These are phyloP conservation scores for Naematelia encephala DNA, from an alignment of 768 basidiomycete genomes.

Conservation along the genomic window DNA sequence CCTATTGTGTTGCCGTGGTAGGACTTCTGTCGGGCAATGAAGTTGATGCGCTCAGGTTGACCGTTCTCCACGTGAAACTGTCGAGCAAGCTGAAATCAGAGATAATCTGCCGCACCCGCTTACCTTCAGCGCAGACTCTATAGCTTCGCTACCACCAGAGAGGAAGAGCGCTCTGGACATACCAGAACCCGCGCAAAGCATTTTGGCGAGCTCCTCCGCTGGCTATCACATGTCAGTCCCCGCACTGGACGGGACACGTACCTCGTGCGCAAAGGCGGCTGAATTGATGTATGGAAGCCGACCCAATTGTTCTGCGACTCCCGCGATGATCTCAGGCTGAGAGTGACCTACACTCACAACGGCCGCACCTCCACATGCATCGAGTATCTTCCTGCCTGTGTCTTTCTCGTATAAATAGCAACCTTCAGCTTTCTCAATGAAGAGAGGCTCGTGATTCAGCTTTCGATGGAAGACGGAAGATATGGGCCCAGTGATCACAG, in stretches of 20 bases:
- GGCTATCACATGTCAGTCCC: slow-evolving; percentile 53
- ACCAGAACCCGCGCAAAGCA: slow-evolving; percentile 62
- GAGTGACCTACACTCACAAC: slow-evolving; percentile 73
- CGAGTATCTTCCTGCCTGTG: slow-evolving; percentile 63
- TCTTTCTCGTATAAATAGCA: slow-evolving; percentile 69
- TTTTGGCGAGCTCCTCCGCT: slow-evolving; percentile 72
- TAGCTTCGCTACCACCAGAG: slow-evolving; percentile 79
- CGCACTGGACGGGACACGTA: neutral
- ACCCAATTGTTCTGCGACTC: slow-evolving; percentile 12
- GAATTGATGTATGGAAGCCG: slow-evolving; percentile 6
- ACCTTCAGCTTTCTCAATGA: slow-evolving; percentile 54
- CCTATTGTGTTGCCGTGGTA: slow-evolving; percentile 72
- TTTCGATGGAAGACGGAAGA: slow-evolving; percentile 19
- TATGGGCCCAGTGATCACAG: too few relatives aligned
- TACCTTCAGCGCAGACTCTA: slow-evolving; percentile 76
- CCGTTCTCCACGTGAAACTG: slow-evolving; percentile 66
- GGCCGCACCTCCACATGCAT: slow-evolving; percentile 81
- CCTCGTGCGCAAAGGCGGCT: slow-evolving; percentile 10
- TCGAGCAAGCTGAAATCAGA: slow-evolving; percentile 56
- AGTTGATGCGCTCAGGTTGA: slow-evolving; percentile 69
- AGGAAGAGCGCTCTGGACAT: slow-evolving; percentile 67
- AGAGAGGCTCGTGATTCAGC: slow-evolving; percentile 14
- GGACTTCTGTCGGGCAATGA: slow-evolving; percentile 71
- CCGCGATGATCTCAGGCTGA: slow-evolving; percentile 62
- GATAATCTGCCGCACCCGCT: neutral